Percentiles rank a stretch among this genome's conserved stretches.
phyloP scores from a whole-genome alignment of 768 basidiomycete genomes.

The Lactarius sanguifluus region DNA sequence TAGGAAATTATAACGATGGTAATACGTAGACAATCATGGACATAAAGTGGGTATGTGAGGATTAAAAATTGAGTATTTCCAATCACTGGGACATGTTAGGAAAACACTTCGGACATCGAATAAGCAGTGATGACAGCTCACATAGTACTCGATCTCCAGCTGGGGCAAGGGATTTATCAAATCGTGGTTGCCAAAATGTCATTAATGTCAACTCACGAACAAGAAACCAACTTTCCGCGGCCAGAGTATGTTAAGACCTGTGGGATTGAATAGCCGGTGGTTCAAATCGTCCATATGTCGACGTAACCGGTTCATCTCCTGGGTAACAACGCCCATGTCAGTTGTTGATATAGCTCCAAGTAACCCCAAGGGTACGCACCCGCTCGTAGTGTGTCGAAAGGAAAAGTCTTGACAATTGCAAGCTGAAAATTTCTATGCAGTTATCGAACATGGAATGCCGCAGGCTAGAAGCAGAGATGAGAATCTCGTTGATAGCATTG shows the following conservation, averaged over 20 bases:
- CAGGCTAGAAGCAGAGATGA: slow-evolving; percentile 85
- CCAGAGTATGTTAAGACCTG: slow-evolving; percentile 84
- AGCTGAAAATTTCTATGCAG: slow-evolving; percentile 67
- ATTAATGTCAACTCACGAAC: slow-evolving; percentile 63
- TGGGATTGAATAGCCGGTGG: slow-evolving; percentile 72
- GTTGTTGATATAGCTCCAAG: neutral
- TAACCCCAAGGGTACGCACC: slow-evolving; percentile 42
- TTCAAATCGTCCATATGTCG: slow-evolving; percentile 68
- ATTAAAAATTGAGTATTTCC: neutral
- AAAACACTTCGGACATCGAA: neutral
- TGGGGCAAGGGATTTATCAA: slow-evolving; percentile 36
- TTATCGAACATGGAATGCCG: slow-evolving; percentile 76
- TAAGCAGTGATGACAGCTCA: slow-evolving; percentile 41
- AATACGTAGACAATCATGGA: slow-evolving; percentile 1
- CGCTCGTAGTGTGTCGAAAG: slow-evolving; percentile 77
- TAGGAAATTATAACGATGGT: neutral
- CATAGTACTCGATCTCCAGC: slow-evolving; percentile 96
- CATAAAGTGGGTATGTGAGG: neutral
- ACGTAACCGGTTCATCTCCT: slow-evolving; percentile 80
- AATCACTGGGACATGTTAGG: slow-evolving; percentile 23
- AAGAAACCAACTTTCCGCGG: slow-evolving; percentile 84
- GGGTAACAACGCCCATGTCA: neutral
- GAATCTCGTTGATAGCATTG: slow-evolving; percentile 83
- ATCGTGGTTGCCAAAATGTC: slow-evolving; percentile 6
- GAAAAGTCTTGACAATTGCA: slow-evolving; percentile 77